phyloP scores from a whole-genome alignment of 306 rosid genomes.

The Carpinus fangiana region DNA sequence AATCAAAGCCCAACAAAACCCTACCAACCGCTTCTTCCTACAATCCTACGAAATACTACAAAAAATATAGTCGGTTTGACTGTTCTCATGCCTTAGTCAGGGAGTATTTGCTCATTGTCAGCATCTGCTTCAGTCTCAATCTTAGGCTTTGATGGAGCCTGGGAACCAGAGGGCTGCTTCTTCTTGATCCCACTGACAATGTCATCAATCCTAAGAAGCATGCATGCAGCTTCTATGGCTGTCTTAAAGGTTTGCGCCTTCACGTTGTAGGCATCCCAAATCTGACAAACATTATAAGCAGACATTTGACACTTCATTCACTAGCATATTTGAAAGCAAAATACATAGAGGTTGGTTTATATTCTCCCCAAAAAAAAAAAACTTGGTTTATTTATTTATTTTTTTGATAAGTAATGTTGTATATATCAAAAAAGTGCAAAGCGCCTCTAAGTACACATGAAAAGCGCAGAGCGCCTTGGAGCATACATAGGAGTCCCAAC shows the following conservation, averaged over 20 bases:
- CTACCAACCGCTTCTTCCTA: slow-evolving; percentile 1
- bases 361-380: too few species aligned
- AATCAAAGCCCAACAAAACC: slow-evolving; percentile 8
- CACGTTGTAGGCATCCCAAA: slow-evolving; percentile 96
- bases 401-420: too few species aligned
- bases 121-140: slow-evolving; percentile 83
- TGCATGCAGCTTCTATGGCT: slow-evolving; percentile 97
- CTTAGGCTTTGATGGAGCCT: slow-evolving; percentile 64
- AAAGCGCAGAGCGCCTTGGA: too few species aligned
- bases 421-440: too few species aligned
- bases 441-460: too few species aligned
- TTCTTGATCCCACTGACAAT: slow-evolving; percentile 96
- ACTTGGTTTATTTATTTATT: too few species aligned
- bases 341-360: not conserved
- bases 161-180: slow-evolving; percentile 78
- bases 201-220: slow-evolving; percentile 96
- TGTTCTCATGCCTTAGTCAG: slow-evolving; percentile 44
- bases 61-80: slow-evolving; percentile 26
- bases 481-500: too few species aligned
- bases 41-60: slow-evolving; percentile 18
- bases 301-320: slow-evolving; percentile 21
- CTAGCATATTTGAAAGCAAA: not conserved
- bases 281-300: slow-evolving; percentile 43
- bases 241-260: slow-evolving; percentile 97
- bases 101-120: slow-evolving; percentile 79